A percentile compares a stretch with the other conserved stretches of the same genome.
Conservation (phyloP, 2,329 filamentous ascomycete species). For the Amesomyces nigricolor region DNA sequence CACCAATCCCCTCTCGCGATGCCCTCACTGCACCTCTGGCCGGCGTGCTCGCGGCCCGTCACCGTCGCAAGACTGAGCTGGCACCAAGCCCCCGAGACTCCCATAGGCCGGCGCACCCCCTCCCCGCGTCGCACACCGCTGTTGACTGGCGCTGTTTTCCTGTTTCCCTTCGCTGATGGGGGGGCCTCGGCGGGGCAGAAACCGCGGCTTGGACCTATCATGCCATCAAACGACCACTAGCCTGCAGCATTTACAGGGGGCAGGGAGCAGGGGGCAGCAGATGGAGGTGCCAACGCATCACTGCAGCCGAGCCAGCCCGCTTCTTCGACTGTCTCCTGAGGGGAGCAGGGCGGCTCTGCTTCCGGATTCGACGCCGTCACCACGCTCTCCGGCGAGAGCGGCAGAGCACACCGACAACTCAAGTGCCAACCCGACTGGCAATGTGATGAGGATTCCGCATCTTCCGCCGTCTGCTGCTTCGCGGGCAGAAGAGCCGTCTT, state of each 20-base stretch:
- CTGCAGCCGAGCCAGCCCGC: slow-evolving; percentile 31
- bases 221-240: slow-evolving; percentile 29
- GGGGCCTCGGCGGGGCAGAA: slow-evolving; percentile 33
- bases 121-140: slow-evolving; percentile 28
- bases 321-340: slow-evolving; percentile 15
- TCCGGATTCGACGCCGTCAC: slow-evolving; percentile 19
- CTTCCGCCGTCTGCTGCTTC: neutral
- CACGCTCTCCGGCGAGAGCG: slow-evolving; percentile 10
- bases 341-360: slow-evolving; percentile 7
- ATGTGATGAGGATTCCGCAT: neutral
- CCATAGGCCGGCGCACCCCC: slow-evolving; percentile 36
- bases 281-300: slow-evolving; percentile 36
- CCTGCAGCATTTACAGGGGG: slow-evolving; percentile 35
- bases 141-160: slow-evolving; percentile 30
- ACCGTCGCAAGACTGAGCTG: slow-evolving; percentile 44
- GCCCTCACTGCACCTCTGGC: slow-evolving; percentile 14
- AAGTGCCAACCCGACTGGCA: neutral
- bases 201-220: slow-evolving; percentile 41
- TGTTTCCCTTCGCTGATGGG: slow-evolving; percentile 32
- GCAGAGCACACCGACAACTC: slow-evolving; percentile 4
- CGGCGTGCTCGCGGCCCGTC: slow-evolving; percentile 34
- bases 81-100: slow-evolving; percentile 35
- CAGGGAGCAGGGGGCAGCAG: slow-evolving; percentile 39
- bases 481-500: too few species aligned
- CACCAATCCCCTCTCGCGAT: slow-evolving; percentile 15